Evolutionary conservation across 805 yeast genomes (phyloP).

Genomic region (Yamadazyma takamatsuzukensis): DNA sequence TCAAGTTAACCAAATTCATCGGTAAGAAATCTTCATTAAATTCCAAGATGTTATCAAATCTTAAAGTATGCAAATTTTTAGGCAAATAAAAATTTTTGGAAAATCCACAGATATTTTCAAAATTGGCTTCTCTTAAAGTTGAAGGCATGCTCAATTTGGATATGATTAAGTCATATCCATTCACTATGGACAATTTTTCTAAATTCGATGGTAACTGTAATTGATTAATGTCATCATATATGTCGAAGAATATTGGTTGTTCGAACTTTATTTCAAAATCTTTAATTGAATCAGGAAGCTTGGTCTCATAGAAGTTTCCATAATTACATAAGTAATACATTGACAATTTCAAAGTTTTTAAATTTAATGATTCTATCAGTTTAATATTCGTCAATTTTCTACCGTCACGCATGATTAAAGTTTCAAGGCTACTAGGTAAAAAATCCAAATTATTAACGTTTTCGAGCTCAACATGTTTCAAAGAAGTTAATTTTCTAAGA

Average conservation of each 20-base stretch:
- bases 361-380: slow-evolving; percentile 1
- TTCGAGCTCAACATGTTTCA: slow-evolving; percentile 3
- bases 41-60: slow-evolving; percentile 2
- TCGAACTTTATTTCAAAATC: slow-evolving; percentile 1
- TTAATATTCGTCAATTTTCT: slow-evolving; percentile 2
- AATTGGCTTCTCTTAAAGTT: slow-evolving; percentile 1
- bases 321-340: slow-evolving; percentile 3
- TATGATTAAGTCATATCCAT: slow-evolving; percentile 7
- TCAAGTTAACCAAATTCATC: neutral
- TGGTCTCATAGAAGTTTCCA: slow-evolving; percentile 4
- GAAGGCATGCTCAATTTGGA: slow-evolving; percentile 4
- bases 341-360: slow-evolving; percentile 3
- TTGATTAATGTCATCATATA: slow-evolving; percentile 6
- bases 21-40: slow-evolving; percentile 5
- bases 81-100: slow-evolving; percentile 3
- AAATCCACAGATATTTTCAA: slow-evolving; percentile 2
- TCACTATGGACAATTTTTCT: slow-evolving; percentile 3
- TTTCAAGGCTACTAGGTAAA: slow-evolving; percentile 4
- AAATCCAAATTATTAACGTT: slow-evolving; percentile 4
- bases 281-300: slow-evolving; percentile 4
- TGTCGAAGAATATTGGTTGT: slow-evolving; percentile 5
- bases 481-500: slow-evolving; percentile 2
- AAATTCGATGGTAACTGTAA: slow-evolving; percentile 4
- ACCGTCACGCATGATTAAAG: slow-evolving; percentile 7
- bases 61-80: slow-evolving; percentile 1